Evolutionary conservation across 2,329 filamentous ascomycete genomes (phyloP).

Genomic region (Aspergillus sp.): DNA sequence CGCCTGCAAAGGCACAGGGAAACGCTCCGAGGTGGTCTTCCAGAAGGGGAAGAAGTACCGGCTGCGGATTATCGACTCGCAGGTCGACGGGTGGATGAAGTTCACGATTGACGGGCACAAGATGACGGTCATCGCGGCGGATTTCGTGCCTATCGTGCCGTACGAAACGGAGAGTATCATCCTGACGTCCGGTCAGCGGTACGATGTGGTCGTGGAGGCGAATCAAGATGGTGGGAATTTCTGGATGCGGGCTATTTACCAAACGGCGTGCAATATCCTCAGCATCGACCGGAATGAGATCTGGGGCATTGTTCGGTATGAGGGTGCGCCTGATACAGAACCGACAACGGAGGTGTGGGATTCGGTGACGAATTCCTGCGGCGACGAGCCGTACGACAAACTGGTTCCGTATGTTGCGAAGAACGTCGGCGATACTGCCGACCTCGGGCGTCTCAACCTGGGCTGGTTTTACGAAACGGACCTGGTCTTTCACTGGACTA

Average conservation of each 20-base stretch:
- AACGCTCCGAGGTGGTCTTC: neutral
- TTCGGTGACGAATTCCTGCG: slow-evolving; percentile 19
- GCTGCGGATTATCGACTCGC: slow-evolving; percentile 45
- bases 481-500: slow-evolving; percentile 7
- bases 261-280: slow-evolving; percentile 20
- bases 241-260: slow-evolving; percentile 37
- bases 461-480: slow-evolving; percentile 8
- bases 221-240: slow-evolving; percentile 40
- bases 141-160: slow-evolving; percentile 62
- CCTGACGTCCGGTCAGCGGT: slow-evolving; percentile 33
- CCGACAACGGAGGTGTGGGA: slow-evolving; percentile 21
- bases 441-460: slow-evolving; percentile 16
- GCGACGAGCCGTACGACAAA: slow-evolving; percentile 23
- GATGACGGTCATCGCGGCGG: slow-evolving; percentile 63
- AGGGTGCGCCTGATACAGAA: slow-evolving; percentile 17
- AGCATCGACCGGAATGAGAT: slow-evolving; percentile 17
- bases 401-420: slow-evolving; percentile 24
- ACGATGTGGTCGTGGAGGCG: slow-evolving; percentile 49
- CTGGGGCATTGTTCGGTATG: slow-evolving; percentile 25
- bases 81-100: slow-evolving; percentile 28
- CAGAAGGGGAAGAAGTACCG: slow-evolving; percentile 22
- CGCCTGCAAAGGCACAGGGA: neutral
- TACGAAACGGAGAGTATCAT: slow-evolving; percentile 60
- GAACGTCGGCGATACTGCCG: slow-evolving; percentile 8
- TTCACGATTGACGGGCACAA: slow-evolving; percentile 57